Evolutionary conservation across 371 early-diverging fungal genomes (phyloP).

Genomic region (Saksenaea oblongispora): DNA sequence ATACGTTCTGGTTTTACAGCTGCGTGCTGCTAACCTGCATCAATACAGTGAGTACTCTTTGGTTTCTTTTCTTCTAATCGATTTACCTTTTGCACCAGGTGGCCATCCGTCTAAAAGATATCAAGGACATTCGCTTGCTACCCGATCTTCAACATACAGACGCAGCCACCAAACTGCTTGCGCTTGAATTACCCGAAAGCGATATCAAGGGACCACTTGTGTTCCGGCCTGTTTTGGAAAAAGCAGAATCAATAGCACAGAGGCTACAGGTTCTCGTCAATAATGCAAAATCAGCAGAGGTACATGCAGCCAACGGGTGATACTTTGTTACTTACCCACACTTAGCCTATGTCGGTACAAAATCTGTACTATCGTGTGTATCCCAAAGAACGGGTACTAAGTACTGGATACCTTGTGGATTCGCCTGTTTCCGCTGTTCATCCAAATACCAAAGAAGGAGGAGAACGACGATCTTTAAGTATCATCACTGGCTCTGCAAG

Average conservation of each 20-base stretch:
- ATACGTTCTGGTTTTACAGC: conserved; percentile 52
- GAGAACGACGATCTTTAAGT: neutral
- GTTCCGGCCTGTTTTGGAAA: conserved; percentile 39
- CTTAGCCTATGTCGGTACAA: neutral
- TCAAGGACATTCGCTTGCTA: conserved; percentile 35
- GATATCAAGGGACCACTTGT: conserved; percentile 33
- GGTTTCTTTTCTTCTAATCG: neutral
- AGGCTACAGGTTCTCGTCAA: conserved; percentile 39
- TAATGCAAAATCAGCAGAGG: conserved; percentile 38
- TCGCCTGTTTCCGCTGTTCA: neutral
- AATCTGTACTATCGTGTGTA: neutral
- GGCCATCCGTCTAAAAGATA: conserved; percentile 40
- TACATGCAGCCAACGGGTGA: neutral
- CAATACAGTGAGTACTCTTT: conserved; percentile 32
- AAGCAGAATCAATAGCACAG: conserved; percentile 42
- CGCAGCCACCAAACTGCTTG: neutral
- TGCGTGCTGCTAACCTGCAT: conserved; percentile 47
- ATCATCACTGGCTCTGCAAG: neutral
- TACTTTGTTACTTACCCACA: neutral
- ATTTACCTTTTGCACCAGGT: conserved; percentile 3
- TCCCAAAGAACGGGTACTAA: neutral
- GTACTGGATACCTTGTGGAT: neutral
- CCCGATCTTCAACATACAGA: conserved; percentile 21
- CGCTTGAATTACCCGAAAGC: conserved; percentile 19
- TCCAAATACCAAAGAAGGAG: neutral